A percentile compares a stretch with the other conserved stretches of the same genome.
Evolutionary conservation across 164 flowering plant species (phyloP).

Genomic region (Echeveria elegans): DNA sequence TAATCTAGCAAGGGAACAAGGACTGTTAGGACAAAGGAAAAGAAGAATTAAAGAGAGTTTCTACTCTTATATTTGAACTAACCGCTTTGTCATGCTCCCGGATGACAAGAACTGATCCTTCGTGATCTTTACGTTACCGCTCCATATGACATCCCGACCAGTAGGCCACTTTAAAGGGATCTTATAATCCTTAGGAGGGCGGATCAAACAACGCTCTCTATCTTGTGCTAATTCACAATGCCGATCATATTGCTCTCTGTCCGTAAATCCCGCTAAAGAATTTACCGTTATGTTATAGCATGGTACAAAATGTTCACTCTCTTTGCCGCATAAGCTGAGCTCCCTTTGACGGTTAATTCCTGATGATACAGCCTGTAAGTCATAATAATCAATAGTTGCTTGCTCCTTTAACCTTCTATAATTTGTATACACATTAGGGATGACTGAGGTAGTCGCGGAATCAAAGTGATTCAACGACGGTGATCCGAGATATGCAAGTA

Average conservation of each 20-base stretch:
- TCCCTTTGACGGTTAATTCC: constrained; percentile 40
- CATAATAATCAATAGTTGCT: constrained; percentile 58
- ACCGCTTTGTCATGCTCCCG: constrained; percentile 97
- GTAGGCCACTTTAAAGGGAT: constrained; percentile 86
- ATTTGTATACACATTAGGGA: constrained; percentile 38
- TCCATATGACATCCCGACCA: constrained; percentile 92
- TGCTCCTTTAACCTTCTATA: constrained; percentile 78
- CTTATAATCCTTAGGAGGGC: constrained; percentile 91
- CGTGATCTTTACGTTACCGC: constrained; percentile 85
- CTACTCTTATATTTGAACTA: not conserved
- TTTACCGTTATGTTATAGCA: constrained; percentile 76
- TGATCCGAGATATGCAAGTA: constrained; percentile 53
- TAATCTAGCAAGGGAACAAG: constrained; percentile 32
- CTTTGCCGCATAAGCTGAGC: constrained; percentile 74
- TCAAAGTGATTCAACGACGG: constrained; percentile 42
- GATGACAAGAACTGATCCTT: constrained; percentile 90
- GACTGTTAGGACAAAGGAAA: not conserved
- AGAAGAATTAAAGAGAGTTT: not conserved
- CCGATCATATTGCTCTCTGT: constrained; percentile 86
- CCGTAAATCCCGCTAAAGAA: constrained; percentile 54
- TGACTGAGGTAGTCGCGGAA: constrained; percentile 19
- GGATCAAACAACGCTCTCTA: constrained; percentile 49
- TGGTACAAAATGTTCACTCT: constrained; percentile 74
- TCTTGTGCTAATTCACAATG: constrained; percentile 61
- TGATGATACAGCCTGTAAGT: constrained; percentile 42